A percentile compares a stretch with the other conserved stretches of the same genome.
Evolutionary conservation across 495 filamentous ascomycete genomes (phyloP).

Genomic region (Lasiosphaeriaceae sp.): DNA sequence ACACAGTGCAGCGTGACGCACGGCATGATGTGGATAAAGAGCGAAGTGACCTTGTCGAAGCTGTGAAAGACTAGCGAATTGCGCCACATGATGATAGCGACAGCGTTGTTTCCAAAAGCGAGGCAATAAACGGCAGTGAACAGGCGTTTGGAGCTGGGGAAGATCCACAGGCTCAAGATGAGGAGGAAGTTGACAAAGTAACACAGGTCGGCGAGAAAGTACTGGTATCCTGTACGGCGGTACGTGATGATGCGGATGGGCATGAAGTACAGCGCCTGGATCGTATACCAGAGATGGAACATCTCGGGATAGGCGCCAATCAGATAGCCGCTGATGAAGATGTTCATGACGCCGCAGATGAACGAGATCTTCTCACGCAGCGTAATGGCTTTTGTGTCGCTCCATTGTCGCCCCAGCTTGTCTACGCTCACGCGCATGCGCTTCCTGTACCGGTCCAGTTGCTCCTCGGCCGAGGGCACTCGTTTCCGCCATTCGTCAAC

Average conservation of each 20-base stretch:
- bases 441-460: conserved; percentile 83
- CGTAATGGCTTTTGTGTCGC: conserved; percentile 80
- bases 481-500: conserved; percentile 84
- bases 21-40: conserved; percentile 99
- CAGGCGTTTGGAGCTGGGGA: conserved; percentile 83
- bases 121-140: conserved; percentile 93
- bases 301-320: conserved; percentile 80
- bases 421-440: conserved; percentile 88
- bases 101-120: conserved; percentile 91
- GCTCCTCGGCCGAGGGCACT: conserved; percentile 81
- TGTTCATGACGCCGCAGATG: conserved; percentile 91
- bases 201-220: conserved; percentile 94
- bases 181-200: conserved; percentile 94
- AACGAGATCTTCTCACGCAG: conserved; percentile 92
- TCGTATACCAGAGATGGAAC: conserved; percentile 91
- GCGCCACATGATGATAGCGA: conserved; percentile 98
- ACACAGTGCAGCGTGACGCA: conserved; percentile 88
- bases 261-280: conserved; percentile 88
- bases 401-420: conserved; percentile 79
- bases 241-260: conserved; percentile 91
- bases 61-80: conserved; percentile 98
- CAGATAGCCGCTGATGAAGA: conserved; percentile 92
- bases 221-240: conserved; percentile 86
- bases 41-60: conserved; percentile 90
- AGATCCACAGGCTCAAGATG: conserved; percentile 81